Conservation (phyloP, 164 flowering plant genomes). For the Nelumbo lutea region DNA sequence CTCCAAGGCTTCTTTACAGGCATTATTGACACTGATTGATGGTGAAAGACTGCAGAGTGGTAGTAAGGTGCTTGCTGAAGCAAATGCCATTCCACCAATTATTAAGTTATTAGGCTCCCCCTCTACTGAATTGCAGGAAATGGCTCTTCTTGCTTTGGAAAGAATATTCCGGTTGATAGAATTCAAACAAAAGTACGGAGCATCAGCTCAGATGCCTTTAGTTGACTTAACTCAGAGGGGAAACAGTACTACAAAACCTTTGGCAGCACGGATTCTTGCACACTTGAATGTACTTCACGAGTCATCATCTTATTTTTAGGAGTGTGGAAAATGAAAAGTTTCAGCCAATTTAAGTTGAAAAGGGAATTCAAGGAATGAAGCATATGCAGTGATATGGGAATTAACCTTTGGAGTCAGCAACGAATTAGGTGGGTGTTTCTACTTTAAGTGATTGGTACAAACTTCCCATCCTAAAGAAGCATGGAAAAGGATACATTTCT, state of each 20-base stretch:
- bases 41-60: conserved; percentile 50
- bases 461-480: too few species aligned
- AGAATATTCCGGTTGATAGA: conserved; percentile 49
- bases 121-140: conserved; percentile 44
- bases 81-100: conserved; percentile 42
- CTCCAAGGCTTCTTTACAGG: conserved; percentile 49
- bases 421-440: too few species aligned
- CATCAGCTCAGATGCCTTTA: conserved; percentile 45
- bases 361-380: too few species aligned
- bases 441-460: too few species aligned
- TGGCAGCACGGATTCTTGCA: conserved; percentile 58
- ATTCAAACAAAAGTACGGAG: conserved; percentile 47
- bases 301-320: conserved; percentile 57
- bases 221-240: conserved; percentile 66
- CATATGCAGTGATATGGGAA: too few species aligned
- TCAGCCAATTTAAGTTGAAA: too few species aligned
- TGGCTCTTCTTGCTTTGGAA: conserved; percentile 46
- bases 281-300: conserved; percentile 60
- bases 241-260: conserved; percentile 33
- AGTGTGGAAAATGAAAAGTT: too few species aligned
- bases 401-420: too few species aligned
- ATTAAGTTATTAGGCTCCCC: conserved; percentile 42
- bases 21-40: conserved; percentile 52
- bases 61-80: conserved; percentile 49
- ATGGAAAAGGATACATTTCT: too few species aligned